These are phyloP conservation scores for Lycium barbarum DNA, from an alignment of 257 asterid genomes.

Conservation along the genomic window DNA sequence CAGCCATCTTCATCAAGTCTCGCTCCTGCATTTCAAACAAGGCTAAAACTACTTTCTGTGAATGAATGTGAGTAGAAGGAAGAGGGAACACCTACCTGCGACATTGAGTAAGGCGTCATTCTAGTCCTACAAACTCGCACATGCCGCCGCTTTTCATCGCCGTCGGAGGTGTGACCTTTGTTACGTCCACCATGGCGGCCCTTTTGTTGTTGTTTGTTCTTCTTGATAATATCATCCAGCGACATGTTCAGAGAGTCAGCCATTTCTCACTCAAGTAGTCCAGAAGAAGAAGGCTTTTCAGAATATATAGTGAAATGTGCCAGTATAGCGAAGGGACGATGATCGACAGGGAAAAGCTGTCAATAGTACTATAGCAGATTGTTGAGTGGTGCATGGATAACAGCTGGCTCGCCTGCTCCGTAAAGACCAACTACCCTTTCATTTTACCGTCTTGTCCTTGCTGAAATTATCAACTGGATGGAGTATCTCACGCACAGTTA, in stretches of 20 bases:
- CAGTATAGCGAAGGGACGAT: no score
- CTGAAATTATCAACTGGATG: no score
- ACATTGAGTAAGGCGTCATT: neutral
- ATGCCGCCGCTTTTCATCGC: neutral
- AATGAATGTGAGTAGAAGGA: neutral
- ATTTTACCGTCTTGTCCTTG: no score
- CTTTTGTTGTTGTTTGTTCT: neutral
- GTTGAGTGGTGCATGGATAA: no score
- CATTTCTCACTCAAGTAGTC: neutral
- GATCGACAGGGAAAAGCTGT: no score
- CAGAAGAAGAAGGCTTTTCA: neutral
- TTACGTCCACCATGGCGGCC: no score
- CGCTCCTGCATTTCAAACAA: neutral
- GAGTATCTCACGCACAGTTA: no score
- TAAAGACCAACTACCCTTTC: no score
- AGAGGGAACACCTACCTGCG: neutral
- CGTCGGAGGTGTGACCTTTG: no score
- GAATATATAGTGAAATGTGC: neutral
- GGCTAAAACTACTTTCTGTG: no score
- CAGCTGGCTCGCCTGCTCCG: no score
- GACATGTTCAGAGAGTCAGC: neutral
- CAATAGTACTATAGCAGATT: no score
- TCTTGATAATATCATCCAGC: neutral
- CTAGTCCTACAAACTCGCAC: neutral
- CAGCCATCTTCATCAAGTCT: slow-evolving; percentile 28